phyloP scores from a whole-genome alignment of 768 basidiomycete species.

The Gloeopeniophorella convolvens region DNA sequence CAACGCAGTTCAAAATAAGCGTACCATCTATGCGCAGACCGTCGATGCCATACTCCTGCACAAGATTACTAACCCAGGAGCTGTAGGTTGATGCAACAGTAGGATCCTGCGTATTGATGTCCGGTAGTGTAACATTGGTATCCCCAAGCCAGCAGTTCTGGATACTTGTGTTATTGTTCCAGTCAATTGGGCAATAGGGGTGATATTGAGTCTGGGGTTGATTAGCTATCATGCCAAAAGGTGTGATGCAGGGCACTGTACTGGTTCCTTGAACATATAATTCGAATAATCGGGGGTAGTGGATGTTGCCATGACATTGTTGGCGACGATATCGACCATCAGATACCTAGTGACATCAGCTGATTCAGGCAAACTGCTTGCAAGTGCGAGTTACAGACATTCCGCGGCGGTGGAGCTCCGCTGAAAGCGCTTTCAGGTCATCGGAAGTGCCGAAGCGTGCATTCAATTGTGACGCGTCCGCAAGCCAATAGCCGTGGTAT shows the following conservation, averaged over 20 bases:
- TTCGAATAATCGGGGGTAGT: constrained; percentile 55
- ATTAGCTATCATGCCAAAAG: no score
- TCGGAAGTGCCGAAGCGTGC: constrained; percentile 62
- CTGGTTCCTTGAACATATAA: constrained; percentile 63
- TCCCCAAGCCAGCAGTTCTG: constrained; percentile 85
- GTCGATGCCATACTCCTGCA: constrained; percentile 69
- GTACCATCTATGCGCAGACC: constrained; percentile 79
- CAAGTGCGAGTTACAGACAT: constrained; percentile 44
- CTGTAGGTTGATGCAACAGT: constrained; percentile 57
- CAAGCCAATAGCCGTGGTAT: constrained; percentile 84
- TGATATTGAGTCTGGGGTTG: constrained; percentile 69
- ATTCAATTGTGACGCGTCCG: constrained; percentile 63
- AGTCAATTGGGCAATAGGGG: constrained; percentile 70
- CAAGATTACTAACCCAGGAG: constrained; percentile 61
- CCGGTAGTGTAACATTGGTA: constrained; percentile 61
- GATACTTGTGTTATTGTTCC: constrained; percentile 60
- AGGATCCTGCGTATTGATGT: constrained; percentile 69
- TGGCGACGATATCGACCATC: constrained; percentile 82
- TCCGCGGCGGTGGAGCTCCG: constrained; percentile 59
- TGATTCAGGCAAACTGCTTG: background rate
- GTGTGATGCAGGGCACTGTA: constrained; percentile 65
- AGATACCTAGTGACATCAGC: constrained; percentile 43
- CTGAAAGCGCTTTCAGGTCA: constrained; percentile 62
- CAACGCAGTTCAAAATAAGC: constrained; percentile 12
- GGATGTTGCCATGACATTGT: constrained; percentile 75